Evolutionary conservation across 192 early-diverging fungal genomes (phyloP).

Genomic region (Linnemannia hyalina): DNA sequence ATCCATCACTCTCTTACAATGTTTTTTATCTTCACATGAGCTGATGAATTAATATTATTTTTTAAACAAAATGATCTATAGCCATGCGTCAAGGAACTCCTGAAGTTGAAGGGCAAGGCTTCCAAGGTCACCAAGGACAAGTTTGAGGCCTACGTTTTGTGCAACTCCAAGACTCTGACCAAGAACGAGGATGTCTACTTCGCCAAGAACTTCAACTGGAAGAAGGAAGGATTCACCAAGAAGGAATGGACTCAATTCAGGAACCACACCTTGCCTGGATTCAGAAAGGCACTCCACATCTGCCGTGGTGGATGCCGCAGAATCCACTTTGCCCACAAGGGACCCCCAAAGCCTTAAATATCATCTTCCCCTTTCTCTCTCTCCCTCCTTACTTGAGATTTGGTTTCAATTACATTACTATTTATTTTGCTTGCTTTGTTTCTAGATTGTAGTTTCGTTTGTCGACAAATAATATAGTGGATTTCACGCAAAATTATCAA

Average conservation of each 20-base stretch:
- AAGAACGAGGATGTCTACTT: conserved; percentile 43
- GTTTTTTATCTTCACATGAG: conserved; percentile 2
- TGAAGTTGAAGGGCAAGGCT: conserved; percentile 31
- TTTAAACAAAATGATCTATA: neutral
- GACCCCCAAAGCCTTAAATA: conserved; percentile 30
- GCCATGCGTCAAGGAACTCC: conserved; percentile 24
- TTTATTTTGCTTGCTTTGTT: too few relatives aligned
- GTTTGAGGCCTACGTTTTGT: conserved; percentile 38
- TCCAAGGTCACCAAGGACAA: conserved; percentile 30
- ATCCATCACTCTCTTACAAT: neutral
- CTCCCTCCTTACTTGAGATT: too few relatives aligned
- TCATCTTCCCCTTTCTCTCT: neutral
- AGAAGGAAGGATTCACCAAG: conserved; percentile 43
- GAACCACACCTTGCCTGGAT: conserved; percentile 43
- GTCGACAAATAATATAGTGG: too few relatives aligned
- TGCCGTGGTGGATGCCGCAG: conserved; percentile 51
- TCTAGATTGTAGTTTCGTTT: too few relatives aligned
- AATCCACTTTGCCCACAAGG: conserved; percentile 38
- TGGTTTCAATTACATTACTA: too few relatives aligned
- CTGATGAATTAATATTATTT: conserved; percentile 3
- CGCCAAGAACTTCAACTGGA: conserved; percentile 38
- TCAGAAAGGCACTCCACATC: conserved; percentile 43
- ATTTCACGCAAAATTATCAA: too few relatives aligned
- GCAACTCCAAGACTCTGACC: conserved; percentile 45
- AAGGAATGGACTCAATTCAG: conserved; percentile 36